Percentiles rank a stretch among this genome's conserved stretches.
Conservation (phyloP, 2,329 filamentous ascomycete species). For the Epichloe uncinata region DNA sequence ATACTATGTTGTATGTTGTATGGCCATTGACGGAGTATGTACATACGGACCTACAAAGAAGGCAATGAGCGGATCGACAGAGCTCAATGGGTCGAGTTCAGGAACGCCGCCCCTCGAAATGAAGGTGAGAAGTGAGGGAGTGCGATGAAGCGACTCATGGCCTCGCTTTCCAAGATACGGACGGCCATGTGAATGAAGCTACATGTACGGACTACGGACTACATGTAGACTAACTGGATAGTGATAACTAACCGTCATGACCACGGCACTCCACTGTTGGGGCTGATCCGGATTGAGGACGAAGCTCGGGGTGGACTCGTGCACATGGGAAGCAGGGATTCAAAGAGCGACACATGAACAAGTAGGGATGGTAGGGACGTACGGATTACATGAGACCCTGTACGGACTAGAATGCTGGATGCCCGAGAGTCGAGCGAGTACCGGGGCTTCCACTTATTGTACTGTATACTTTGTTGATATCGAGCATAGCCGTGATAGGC, state of each 20-base stretch:
- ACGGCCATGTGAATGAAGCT: neutral
- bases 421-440: neutral
- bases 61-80: neutral
- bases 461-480: neutral
- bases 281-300: neutral
- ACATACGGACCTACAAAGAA: no score
- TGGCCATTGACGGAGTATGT: neutral
- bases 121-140: neutral
- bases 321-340: slow-evolving; percentile 6
- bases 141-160: neutral
- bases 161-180: neutral
- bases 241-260: no score
- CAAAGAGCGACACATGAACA: neutral
- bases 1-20: no score
- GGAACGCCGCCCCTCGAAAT: no score
- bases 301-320: neutral
- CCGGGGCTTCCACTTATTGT: neutral
- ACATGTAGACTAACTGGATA: no score
- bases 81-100: no score
- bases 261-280: neutral
- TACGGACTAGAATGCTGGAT: neutral
- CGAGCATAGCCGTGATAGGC: neutral
- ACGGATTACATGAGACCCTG: neutral
- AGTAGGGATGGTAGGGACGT: neutral
- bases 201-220: neutral